Conservation (phyloP, 2,329 filamentous ascomycete species). For the Arthrobotrys pseudoclavata region DNA sequence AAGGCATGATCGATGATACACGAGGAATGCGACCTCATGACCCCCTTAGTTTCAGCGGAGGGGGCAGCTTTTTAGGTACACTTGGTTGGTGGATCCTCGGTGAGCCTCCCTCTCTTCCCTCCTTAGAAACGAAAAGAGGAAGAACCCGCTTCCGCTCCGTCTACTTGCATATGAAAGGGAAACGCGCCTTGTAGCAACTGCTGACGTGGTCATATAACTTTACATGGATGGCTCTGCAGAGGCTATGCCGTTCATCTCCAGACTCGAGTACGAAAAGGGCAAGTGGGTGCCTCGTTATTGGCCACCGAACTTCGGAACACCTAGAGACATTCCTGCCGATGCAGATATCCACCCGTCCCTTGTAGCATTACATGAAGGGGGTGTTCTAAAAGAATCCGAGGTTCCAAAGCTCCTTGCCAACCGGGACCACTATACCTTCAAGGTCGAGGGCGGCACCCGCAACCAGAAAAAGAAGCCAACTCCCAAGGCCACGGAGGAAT, state of each 20-base stretch:
- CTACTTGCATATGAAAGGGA: neutral
- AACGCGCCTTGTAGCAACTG: conserved; percentile 21
- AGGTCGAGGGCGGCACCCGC: conserved; percentile 15
- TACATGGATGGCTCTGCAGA: conserved; percentile 61
- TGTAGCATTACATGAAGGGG: conserved; percentile 51
- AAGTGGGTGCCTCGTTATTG: conserved; percentile 65
- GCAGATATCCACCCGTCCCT: conserved; percentile 65
- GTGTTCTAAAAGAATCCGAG: conserved; percentile 46
- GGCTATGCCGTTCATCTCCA: conserved; percentile 65
- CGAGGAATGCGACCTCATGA: conserved; percentile 64
- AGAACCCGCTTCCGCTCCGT: neutral
- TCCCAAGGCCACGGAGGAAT: neutral
- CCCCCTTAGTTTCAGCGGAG: conserved; percentile 64
- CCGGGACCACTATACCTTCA: conserved; percentile 57
- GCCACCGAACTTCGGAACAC: conserved; percentile 65
- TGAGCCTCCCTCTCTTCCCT: conserved; percentile 42
- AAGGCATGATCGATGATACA: conserved; percentile 51
- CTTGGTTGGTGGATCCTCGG: conserved; percentile 66
- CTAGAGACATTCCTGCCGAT: conserved; percentile 64
- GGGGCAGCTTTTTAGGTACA: conserved; percentile 62
- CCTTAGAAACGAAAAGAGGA: neutral
- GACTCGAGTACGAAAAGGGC: conserved; percentile 65
- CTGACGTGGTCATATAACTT: conserved; percentile 37
- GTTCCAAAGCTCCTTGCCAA: conserved; percentile 49
- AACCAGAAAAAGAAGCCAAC: conserved; percentile 12